Percentiles rank a stretch among this genome's conserved stretches.
Evolutionary conservation across 2,329 filamentous ascomycete species (phyloP).

Genomic region (Scleromitrula shiraiana): DNA sequence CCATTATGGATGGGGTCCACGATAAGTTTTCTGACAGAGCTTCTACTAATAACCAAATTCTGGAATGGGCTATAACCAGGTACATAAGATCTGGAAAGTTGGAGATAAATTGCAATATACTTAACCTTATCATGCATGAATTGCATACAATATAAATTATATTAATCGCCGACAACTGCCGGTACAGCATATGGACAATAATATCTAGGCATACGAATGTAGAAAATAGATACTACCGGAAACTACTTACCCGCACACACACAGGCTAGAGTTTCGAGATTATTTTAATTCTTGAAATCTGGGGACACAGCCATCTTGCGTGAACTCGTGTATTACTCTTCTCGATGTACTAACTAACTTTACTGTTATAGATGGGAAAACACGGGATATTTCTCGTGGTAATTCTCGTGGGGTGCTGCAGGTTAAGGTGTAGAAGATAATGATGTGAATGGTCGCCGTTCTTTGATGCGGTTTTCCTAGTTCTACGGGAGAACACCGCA

Average conservation of each 20-base stretch:
- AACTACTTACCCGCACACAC: conserved; percentile 1
- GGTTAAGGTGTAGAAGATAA: conserved; percentile 5
- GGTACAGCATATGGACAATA: background rate
- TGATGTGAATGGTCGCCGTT: conserved; percentile 10
- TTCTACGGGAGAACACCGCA: conserved; percentile 10
- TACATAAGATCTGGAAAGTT: conserved; percentile 9
- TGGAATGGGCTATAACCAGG: conserved; percentile 11
- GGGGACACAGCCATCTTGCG: conserved; percentile 10
- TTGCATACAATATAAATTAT: conserved; percentile 7
- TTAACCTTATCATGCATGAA: conserved; percentile 9
- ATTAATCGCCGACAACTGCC: conserved; percentile 14
- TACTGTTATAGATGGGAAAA: conserved; percentile 5
- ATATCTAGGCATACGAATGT: background rate
- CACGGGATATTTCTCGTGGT: conserved; percentile 9
- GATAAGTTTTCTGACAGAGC: background rate
- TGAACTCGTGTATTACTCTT: no score
- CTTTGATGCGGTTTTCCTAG: conserved; percentile 10
- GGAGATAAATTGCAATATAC: conserved; percentile 10
- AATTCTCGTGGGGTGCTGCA: conserved; percentile 11
- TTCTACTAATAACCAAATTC: conserved; percentile 8
- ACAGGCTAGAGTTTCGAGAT: conserved; percentile 1
- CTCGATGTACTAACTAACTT: background rate
- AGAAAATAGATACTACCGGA: conserved; percentile 10
- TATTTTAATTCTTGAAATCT: no score
- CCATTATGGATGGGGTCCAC: background rate